Base-by-base conservation (phyloP, 2,329 filamentous ascomycete species). In the Sporothrix curviconia region DNA sequence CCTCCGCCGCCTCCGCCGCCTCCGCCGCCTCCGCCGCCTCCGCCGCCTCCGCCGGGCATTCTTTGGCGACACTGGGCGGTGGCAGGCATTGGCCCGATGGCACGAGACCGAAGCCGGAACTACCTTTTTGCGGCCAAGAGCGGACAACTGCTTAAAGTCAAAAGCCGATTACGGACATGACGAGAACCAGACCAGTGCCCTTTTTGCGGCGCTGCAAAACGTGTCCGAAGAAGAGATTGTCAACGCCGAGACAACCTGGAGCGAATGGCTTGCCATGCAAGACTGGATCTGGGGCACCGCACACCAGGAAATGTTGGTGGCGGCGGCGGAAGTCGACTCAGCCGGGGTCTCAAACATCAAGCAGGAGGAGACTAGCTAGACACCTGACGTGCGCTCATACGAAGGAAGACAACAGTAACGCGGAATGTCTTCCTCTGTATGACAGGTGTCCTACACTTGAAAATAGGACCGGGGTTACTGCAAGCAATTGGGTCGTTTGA, bases 101-200 rank as follows among this genome's bases (percentile, higher is more conserved):
- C 89, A 95, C 68, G 90, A 96, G 70, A 86, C 88, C 62, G 94
- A 99, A 72, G 94, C 53, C 83, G 90, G 57, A 99, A 99, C 69
- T 99, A 94, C 69, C 80, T 99, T 34, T 97, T 97, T 69, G 90
- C 92, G 0, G 90, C 92, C 12, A 99, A 97, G 75, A 94, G 90
- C 67, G n/a, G 88, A 89, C 25, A 90, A 84, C 52, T 97, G 94
- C 92, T 79, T 90, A 19, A 85, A 83, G 54, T 91, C 96, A 66
- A 97, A 96, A 74, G 81, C 85, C 58, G 85, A 90, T 64, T 99
- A 97, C 72, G 94, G 97, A 70, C 90, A 92, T 78, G 82, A 81
- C 2, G 85, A 85, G 3, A 82, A 90, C 56, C 91, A 97, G 74
- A 87, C n/a, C 83, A 2, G 83, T 96, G 1, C 94, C 94, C 0